phyloP scores from a whole-genome alignment of 495 filamentous ascomycete species.

The Pseudevernia furfuracea region DNA sequence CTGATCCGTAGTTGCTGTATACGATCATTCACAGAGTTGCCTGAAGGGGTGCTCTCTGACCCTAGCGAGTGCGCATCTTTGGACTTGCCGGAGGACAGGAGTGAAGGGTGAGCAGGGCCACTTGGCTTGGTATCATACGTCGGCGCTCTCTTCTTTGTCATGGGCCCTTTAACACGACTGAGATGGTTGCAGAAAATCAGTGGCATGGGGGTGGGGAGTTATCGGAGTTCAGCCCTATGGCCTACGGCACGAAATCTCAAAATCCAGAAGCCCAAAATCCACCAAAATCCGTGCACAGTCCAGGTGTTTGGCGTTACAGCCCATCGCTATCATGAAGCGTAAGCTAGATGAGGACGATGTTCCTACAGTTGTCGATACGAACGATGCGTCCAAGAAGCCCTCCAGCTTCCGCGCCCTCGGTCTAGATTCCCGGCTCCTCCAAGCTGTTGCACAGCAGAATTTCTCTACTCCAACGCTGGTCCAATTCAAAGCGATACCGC shows the following conservation, averaged over 20 bases:
- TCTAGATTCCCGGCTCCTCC: slow-evolving; percentile 76
- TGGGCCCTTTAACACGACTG: background rate
- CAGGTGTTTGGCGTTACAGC: background rate
- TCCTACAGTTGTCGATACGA: slow-evolving; percentile 36
- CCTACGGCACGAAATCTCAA: background rate
- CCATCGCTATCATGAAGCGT: slow-evolving; percentile 47
- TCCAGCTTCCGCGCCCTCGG: slow-evolving; percentile 50
- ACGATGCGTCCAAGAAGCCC: slow-evolving; percentile 26
- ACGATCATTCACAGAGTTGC: slow-evolving; percentile 21
- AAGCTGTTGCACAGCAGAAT: slow-evolving; percentile 75
- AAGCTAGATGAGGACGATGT: slow-evolving; percentile 56
- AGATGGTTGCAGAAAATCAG: background rate
- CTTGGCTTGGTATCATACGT: slow-evolving; percentile 19
- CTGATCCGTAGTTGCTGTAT: slow-evolving; percentile 20
- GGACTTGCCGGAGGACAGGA: slow-evolving; percentile 15
- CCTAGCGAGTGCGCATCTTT: slow-evolving; percentile 8
- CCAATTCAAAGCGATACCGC: slow-evolving; percentile 78
- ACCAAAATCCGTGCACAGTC: background rate
- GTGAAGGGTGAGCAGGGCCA: slow-evolving; percentile 20
- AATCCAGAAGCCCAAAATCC: background rate
- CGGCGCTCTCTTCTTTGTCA: slow-evolving; percentile 21
- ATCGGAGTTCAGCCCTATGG: background rate
- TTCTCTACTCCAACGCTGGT: slow-evolving; percentile 79
- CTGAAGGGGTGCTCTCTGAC: background rate
- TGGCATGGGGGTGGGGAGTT: background rate